Base-by-base conservation (phyloP, 2,329 filamentous ascomycete genomes). In the Byssothecium circinans region DNA sequence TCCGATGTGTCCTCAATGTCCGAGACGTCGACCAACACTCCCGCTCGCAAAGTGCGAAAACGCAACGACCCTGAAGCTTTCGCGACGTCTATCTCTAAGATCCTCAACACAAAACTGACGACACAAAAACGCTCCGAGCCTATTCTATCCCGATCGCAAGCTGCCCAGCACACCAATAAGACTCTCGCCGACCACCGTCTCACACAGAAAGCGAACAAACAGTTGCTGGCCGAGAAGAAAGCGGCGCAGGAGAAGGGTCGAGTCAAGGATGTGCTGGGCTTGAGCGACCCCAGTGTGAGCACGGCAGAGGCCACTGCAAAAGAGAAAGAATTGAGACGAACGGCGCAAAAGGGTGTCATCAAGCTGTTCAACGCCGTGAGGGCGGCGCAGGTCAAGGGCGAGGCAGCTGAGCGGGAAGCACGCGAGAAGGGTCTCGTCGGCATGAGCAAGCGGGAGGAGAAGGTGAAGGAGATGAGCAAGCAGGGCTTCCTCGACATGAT, bases 301-400 rank as follows among this genome's bases (percentile, higher is more conserved):
- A 78, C 77, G 2, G 81, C 79, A 5, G 72, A 74, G 3, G 76
- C 83, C 7, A 72, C 79, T 14, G 89, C 88, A 64, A 81, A 85
- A 61, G 92, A 97, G 77, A 87, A 85, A 74, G 78, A 83, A 54
- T 71, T 97, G 64, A 84, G 88, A 63, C 94, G 95, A 77, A 90
- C 89, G 40, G 91, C 91, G 36, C 90, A 96, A 73, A 82, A 90
- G 45, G 92, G 92, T 82, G 94, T 99, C 33, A 87, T 97, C 19
- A 95, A 92, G 77, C 78, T 99, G 49, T 99, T 99, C 75, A 96
- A 97, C 70, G 94, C 94, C 0, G 91, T 99, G 25, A 81, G 92
- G 36, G 89, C 89, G 18, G 91, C 94, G 12, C 94, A 99, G 74
- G 88, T 96, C 47, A 89, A 91, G 71, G 91, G 87, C 2, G 82